Evolutionary conservation across 768 basidiomycete species (phyloP), one percentile per base, ranked within the genome.

Genomic region (Termitomyces sp.): DNA sequence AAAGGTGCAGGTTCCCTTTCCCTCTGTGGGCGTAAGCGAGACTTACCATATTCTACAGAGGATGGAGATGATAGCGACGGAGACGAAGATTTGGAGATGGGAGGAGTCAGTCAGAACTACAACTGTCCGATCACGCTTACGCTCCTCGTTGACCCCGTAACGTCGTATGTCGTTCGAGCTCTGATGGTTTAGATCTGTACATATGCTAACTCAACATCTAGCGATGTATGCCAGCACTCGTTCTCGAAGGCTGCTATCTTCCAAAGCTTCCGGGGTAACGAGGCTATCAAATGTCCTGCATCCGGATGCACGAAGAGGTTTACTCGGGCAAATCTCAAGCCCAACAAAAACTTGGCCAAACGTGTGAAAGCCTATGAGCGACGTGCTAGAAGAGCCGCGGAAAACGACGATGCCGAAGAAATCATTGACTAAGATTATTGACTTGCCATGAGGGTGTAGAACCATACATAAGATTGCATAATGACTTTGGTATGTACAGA

Each of bases 51-150:
- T 54, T n/a, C 69, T 32, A 24, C 33, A 94, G 93, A 94, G 81
- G 79, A 82, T 42, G 91, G 85, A 10, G 92, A 93, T 61, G 85
- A 81, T 32, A 91, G 88, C 54, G 91, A 91, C 57, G 86, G 87
- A 52, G 95, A 95, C 33, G 91, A 94, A 53, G 95, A 97, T 13
- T 72, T 98, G 33, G 89, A 94, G 71, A 77, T 96, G 50, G 95
- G 95, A 53, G 94, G 93, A 26, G 80, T 87, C 30, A 89, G 86
- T 6, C 89, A 91, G 66, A 87, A 86, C 65, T 93, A 87, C 77
- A 88, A 84, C 55, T 96, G 94, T 64, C 95, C 94, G 2, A 74
- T 98, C 50, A 86, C 89, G 0, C 76, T 95, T 44, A 81, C 75
- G 2, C 69, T 79, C 14, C 78, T 93, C 39, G 79, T 78, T 22